A percentile compares a stretch with the other conserved stretches of the same genome.
phyloP scores from a whole-genome alignment of 345 rosid species.

The Isatis tinctoria region DNA sequence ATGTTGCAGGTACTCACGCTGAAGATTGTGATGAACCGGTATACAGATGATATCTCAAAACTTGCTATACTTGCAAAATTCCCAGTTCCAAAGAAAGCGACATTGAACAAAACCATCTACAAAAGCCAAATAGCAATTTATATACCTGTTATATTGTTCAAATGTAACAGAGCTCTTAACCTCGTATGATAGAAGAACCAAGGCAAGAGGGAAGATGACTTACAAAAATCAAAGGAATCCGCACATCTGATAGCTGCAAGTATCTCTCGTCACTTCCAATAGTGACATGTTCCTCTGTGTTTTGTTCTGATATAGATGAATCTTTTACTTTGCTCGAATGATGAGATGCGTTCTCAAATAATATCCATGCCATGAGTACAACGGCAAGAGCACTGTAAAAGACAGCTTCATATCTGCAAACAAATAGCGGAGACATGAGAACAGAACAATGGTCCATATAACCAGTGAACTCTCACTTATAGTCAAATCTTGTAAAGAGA shows the following conservation, averaged over 20 bases:
- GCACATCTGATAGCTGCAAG: conserved; percentile 77
- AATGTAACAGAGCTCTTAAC: conserved; percentile 1
- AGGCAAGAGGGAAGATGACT: conserved; percentile 32
- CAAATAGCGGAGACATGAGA: conserved; percentile 26
- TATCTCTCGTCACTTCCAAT: conserved; percentile 57
- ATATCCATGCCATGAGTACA: conserved; percentile 77
- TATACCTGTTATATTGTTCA: background rate
- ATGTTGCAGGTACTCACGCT: conserved; percentile 59
- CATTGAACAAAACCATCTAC: conserved; percentile 83
- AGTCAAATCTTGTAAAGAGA: background rate
- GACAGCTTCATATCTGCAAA: conserved; percentile 82
- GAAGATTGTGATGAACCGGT: conserved; percentile 88
- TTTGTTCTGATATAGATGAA: conserved; percentile 36
- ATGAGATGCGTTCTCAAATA: conserved; percentile 68
- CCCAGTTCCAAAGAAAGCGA: conserved; percentile 97
- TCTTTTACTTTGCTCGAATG: conserved; percentile 42
- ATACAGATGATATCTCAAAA: conserved; percentile 96
- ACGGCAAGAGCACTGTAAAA: conserved; percentile 82
- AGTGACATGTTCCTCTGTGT: conserved; percentile 28
- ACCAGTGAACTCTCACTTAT: background rate
- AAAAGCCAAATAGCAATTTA: conserved; percentile 15
- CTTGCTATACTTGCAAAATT: conserved; percentile 99
- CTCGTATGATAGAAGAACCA: background rate
- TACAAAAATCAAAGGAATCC: conserved; percentile 84
- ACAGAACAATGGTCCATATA: background rate